phyloP scores from a whole-genome alignment of 2,329 filamentous ascomycete species.

The Sporothrix curviconia region DNA sequence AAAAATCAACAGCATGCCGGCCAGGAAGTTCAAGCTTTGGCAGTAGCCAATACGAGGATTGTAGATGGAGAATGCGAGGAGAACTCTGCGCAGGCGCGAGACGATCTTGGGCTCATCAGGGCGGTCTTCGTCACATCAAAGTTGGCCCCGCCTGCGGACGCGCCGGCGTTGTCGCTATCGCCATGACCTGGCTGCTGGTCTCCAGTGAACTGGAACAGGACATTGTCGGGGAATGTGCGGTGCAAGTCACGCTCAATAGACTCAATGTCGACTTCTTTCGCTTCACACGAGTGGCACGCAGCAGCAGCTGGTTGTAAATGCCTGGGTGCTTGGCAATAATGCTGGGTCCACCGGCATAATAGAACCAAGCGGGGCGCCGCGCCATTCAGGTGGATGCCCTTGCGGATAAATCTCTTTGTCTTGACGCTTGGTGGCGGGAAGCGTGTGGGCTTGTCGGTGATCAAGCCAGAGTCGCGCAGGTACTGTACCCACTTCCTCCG shows the following conservation, averaged over 20 bases:
- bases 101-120: constrained; percentile 68
- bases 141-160: not conserved
- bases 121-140: constrained; percentile 27
- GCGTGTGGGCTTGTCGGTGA: constrained; percentile 62
- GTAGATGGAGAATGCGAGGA: constrained; percentile 85
- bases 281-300: constrained; percentile 38
- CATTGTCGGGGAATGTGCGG: constrained; percentile 90
- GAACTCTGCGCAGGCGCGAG: constrained; percentile 70
- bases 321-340: constrained; percentile 70
- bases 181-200: constrained; percentile 25
- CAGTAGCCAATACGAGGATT: constrained; percentile 92
- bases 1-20: constrained; percentile 82
- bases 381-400: constrained; percentile 92
- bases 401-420: constrained; percentile 83
- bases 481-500: constrained; percentile 75
- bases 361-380: constrained; percentile 97
- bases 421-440: constrained; percentile 79
- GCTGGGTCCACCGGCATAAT: constrained; percentile 81
- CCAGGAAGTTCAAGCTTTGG: constrained; percentile 91
- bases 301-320: constrained; percentile 66
- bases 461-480: constrained; percentile 68
- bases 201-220: constrained; percentile 61
- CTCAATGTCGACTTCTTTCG: constrained; percentile 70
- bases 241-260: constrained; percentile 91
- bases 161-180: constrained; percentile 1